phyloP scores from a whole-genome alignment of 1,139 yeast genomes.

The Yamadazyma friedrichii region DNA sequence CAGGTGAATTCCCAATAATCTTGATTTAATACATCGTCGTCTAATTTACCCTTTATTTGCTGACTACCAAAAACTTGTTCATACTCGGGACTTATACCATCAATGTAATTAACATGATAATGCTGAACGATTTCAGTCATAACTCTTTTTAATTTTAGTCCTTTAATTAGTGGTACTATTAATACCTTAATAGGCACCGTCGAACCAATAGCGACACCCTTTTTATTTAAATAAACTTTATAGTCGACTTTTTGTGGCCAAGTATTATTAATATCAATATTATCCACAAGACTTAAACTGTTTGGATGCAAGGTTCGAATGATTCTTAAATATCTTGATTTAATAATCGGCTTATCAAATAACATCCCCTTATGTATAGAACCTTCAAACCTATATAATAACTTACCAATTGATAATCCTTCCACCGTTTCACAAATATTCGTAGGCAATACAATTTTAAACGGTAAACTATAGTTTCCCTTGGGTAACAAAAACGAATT shows the following conservation, averaged over 20 bases:
- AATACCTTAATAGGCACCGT: conserved; percentile 50
- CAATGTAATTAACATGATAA: conserved; percentile 37
- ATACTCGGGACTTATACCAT: conserved; percentile 42
- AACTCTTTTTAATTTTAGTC: conserved; percentile 47
- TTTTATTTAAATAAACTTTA: conserved; percentile 52
- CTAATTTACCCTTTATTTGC: conserved; percentile 18
- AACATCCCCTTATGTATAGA: conserved; percentile 51
- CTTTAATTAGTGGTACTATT: conserved; percentile 61
- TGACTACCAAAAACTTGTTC: conserved; percentile 38
- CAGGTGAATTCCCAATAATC: conserved; percentile 56
- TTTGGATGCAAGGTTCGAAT: conserved; percentile 54
- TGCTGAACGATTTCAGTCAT: conserved; percentile 54
- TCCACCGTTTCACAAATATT: conserved; percentile 67
- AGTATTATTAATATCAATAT: conserved; percentile 57
- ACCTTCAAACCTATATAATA: conserved; percentile 56
- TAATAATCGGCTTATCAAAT: conserved; percentile 41
- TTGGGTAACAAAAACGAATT: conserved; percentile 52
- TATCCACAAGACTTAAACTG: conserved; percentile 50
- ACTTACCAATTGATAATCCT: conserved; percentile 55
- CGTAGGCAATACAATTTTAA: conserved; percentile 54
- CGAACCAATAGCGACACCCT: conserved; percentile 63
- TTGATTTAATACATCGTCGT: conserved; percentile 25
- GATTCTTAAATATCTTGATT: conserved; percentile 33
- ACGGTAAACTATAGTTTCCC: conserved; percentile 70
- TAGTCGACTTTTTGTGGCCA: conserved; percentile 70